These are phyloP conservation scores for Dalbergia cochinchinensis DNA, from an alignment of 306 rosid genomes.

Conservation along the genomic window DNA sequence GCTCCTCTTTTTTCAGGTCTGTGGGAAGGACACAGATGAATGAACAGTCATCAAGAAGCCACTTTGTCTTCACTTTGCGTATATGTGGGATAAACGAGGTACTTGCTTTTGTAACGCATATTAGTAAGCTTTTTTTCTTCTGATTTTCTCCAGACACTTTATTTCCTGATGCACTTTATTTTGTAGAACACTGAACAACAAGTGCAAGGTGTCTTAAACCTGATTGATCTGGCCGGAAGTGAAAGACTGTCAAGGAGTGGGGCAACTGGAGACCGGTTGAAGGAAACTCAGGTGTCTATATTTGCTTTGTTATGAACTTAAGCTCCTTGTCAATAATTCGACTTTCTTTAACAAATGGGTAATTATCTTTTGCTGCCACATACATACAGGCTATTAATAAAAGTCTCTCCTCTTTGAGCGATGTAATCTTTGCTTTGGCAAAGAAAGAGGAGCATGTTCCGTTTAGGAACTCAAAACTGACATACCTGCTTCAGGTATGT, in stretches of 20 bases:
- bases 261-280: conserved; percentile 92
- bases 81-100: conserved; percentile 91
- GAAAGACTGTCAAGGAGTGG: conserved; percentile 94
- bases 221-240: conserved; percentile 97
- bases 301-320: conserved; percentile 20
- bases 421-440: conserved; percentile 92
- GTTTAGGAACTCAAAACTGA: conserved; percentile 89
- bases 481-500: conserved; percentile 92
- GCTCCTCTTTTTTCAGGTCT: conserved; percentile 64
- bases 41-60: conserved; percentile 97
- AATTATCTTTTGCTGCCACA: conserved; percentile 25
- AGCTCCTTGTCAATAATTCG: neutral
- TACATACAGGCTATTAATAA: conserved; percentile 91
- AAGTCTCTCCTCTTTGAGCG: conserved; percentile 85
- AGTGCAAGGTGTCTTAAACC: conserved; percentile 93
- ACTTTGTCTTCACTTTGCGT: conserved; percentile 91
- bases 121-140: neutral
- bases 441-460: conserved; percentile 96
- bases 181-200: conserved; percentile 88
- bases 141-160: conserved; percentile 20
- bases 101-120: conserved; percentile 14
- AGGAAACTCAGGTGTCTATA: conserved; percentile 89
- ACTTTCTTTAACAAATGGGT: conserved; percentile 5
- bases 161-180: conserved; percentile 30
- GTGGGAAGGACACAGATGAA: conserved; percentile 97